Evolutionary conservation across 768 basidiomycete genomes (phyloP).

Genomic region (Suillus variegatus): DNA sequence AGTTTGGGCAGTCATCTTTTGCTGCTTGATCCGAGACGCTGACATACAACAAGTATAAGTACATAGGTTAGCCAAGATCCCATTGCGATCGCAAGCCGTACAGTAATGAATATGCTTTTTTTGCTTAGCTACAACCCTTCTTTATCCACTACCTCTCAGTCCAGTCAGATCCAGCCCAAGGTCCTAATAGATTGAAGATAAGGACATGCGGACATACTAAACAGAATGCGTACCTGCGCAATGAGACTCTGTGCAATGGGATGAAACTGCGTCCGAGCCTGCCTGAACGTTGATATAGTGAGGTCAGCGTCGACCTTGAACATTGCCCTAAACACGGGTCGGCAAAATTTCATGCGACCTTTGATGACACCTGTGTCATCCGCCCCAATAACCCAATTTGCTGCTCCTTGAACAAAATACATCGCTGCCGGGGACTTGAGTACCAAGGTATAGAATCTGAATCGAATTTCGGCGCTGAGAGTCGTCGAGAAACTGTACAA

Average conservation of each 20-base stretch:
- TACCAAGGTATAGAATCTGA: conserved; percentile 52
- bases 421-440: conserved; percentile 38
- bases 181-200: conserved; percentile 20
- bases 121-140: not conserved
- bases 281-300: conserved; percentile 37
- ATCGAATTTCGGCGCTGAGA: conserved; percentile 53
- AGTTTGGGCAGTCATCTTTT: not conserved
- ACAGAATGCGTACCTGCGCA: conserved; percentile 40
- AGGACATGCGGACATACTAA: not conserved
- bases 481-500: conserved; percentile 45
- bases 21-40: not conserved
- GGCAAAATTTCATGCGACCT: conserved; percentile 59
- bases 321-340: conserved; percentile 45
- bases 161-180: conserved; percentile 14
- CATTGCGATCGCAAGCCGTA: not conserved
- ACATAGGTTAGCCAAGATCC: not conserved
- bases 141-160: not conserved
- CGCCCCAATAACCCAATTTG: conserved; percentile 47
- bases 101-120: not conserved
- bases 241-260: conserved; percentile 53
- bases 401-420: conserved; percentile 35
- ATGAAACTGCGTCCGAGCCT: conserved; percentile 42
- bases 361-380: conserved; percentile 43
- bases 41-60: not conserved
- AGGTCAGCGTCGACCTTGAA: conserved; percentile 36